phyloP scores from a whole-genome alignment of 805 yeast species.

The Spathaspora arborariae region DNA sequence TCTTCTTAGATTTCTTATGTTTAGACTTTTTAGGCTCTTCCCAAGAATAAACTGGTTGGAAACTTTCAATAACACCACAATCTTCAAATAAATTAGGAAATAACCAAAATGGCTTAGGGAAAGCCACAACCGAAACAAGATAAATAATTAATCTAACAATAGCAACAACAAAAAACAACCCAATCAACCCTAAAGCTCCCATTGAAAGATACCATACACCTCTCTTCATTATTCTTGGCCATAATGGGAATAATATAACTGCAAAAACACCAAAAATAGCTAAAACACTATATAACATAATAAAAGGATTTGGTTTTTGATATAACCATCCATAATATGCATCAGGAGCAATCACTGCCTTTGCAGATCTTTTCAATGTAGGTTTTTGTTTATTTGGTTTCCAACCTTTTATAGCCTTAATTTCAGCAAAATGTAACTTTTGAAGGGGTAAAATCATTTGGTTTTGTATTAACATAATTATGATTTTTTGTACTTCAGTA shows the following conservation, averaged over 20 bases:
- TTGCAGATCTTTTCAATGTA: conserved; percentile 49
- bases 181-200: conserved; percentile 69
- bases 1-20: conserved; percentile 15
- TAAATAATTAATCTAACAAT: conserved; percentile 73
- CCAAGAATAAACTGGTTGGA: conserved; percentile 86
- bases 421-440: conserved; percentile 67
- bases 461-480: conserved; percentile 65
- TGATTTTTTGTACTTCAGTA: conserved; percentile 56
- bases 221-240: conserved; percentile 87
- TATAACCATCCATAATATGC: conserved; percentile 84
- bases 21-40: conserved; percentile 43
- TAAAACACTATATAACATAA: conserved; percentile 59
- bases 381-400: conserved; percentile 63
- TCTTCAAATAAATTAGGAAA: conserved; percentile 96
- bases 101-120: conserved; percentile 84
- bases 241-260: conserved; percentile 80
- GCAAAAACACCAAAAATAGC: conserved; percentile 63
- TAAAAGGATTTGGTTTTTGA: conserved; percentile 64
- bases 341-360: conserved; percentile 59
- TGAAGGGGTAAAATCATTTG: conserved; percentile 73
- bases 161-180: conserved; percentile 72
- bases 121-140: conserved; percentile 50
- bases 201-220: conserved; percentile 91
- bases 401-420: conserved; percentile 53
- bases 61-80: conserved; percentile 89